phyloP scores from a whole-genome alignment of 306 rosid genomes.

The Adenanthera pavonina region DNA sequence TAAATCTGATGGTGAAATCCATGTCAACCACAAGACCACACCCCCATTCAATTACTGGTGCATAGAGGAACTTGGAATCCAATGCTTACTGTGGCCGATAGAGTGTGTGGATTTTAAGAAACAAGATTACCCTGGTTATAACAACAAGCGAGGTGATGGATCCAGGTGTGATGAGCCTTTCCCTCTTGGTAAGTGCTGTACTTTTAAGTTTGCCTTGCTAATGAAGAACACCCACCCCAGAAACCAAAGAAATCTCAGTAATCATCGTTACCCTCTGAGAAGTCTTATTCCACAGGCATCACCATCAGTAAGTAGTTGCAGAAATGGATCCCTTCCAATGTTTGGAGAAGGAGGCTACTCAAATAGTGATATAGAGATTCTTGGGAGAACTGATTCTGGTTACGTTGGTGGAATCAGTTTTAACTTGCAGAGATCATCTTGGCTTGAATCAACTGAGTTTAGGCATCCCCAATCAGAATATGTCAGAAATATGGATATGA shows the following conservation, averaged over 20 bases:
- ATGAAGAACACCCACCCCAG: not conserved
- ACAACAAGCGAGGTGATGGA: slow-evolving; percentile 63
- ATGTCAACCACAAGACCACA: slow-evolving; percentile 62
- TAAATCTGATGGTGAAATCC: slow-evolving; percentile 58
- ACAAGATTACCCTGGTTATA: slow-evolving; percentile 58
- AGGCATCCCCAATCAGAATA: not conserved
- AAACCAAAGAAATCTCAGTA: slow-evolving; percentile 12
- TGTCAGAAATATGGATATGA: not conserved
- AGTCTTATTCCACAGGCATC: not conserved
- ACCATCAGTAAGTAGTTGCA: not conserved
- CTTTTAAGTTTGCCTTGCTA: slow-evolving; percentile 49
- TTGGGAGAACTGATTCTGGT: slow-evolving; percentile 26
- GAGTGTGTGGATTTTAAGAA: slow-evolving; percentile 50
- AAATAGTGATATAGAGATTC: slow-evolving; percentile 7
- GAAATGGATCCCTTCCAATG: slow-evolving; percentile 20
- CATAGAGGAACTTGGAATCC: slow-evolving; percentile 43
- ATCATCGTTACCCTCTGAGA: slow-evolving; percentile 30
- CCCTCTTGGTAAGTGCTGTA: slow-evolving; percentile 62
- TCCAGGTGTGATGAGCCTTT: slow-evolving; percentile 53
- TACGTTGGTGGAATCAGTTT: not conserved
- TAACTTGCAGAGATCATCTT: not conserved
- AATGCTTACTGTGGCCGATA: slow-evolving; percentile 35
- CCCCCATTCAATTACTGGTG: slow-evolving; percentile 51
- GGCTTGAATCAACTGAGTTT: slow-evolving; percentile 1
- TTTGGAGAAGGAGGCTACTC: not conserved